These are phyloP conservation scores for Coemansia sp. DNA, from an alignment of 192 early-diverging fungal genomes.

Conservation along the genomic window DNA sequence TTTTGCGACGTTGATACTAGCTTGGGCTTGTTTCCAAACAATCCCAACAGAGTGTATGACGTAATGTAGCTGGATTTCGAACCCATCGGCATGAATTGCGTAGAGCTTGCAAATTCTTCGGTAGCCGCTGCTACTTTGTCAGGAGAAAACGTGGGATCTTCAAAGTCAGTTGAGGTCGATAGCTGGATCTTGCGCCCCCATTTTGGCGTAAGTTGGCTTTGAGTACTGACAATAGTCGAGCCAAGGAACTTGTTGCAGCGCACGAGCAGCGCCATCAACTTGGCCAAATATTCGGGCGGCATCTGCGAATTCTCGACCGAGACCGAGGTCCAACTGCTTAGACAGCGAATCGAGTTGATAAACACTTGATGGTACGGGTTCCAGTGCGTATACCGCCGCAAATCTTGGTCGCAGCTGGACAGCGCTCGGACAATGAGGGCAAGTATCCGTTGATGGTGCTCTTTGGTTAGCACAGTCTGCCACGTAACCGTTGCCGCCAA, in stretches of 20 bases:
- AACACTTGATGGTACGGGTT: constrained; percentile 47
- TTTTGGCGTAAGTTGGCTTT: background rate
- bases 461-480: constrained; percentile 8
- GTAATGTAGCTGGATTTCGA: constrained; percentile 2
- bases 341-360: constrained; percentile 46
- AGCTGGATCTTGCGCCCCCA: constrained; percentile 30
- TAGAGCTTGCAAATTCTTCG: background rate
- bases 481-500: constrained; percentile 34
- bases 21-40: background rate
- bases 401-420: constrained; percentile 29
- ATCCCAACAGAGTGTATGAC: constrained; percentile 9
- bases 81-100: background rate
- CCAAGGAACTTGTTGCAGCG: constrained; percentile 35
- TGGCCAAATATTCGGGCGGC: constrained; percentile 2
- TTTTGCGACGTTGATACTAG: background rate
- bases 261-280: constrained; percentile 22
- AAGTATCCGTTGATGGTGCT: constrained; percentile 16
- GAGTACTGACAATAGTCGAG: background rate
- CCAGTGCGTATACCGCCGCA: constrained; percentile 33
- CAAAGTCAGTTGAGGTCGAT: constrained; percentile 17
- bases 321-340: constrained; percentile 35
- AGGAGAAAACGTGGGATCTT: background rate
- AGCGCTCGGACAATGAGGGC: constrained; percentile 16
- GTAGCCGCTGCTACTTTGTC: background rate
- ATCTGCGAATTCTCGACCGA: background rate